A percentile compares a stretch with the other conserved stretches of the same genome.
These are phyloP conservation scores for Fusarium drepaniforme DNA, from an alignment of 2,329 filamentous ascomycete species.

Conservation along the genomic window DNA sequence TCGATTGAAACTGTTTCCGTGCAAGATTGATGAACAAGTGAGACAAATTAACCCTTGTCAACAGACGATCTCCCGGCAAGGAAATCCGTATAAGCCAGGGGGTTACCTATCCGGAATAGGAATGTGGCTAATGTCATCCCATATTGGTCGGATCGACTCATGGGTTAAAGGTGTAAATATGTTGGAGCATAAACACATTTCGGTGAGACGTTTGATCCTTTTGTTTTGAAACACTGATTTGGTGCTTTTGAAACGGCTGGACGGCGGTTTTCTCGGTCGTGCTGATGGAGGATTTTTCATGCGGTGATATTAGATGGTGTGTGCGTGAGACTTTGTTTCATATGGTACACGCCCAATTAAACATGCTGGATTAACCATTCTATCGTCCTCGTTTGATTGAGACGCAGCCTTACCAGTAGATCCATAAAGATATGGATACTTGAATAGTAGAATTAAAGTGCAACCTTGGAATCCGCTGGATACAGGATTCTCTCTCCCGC, in stretches of 20 bases:
- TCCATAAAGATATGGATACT: not conserved
- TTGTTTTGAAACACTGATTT: not conserved
- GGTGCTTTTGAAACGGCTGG: not conserved
- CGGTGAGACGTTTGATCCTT: constrained; percentile 6
- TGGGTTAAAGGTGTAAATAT: not conserved
- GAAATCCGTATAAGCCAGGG: not conserved
- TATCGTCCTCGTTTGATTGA: no score
- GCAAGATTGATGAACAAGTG: not conserved
- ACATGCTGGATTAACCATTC: not conserved
- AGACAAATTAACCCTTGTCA: not conserved
- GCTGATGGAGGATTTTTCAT: constrained; percentile 20
- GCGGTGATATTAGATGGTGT: constrained; percentile 1
- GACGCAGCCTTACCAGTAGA: not conserved
- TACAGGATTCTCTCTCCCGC: not conserved
- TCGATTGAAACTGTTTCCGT: not conserved
- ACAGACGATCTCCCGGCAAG: not conserved
- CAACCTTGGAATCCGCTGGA: not conserved
- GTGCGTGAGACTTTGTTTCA: constrained; percentile 8
- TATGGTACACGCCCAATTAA: not conserved
- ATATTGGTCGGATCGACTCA: not conserved
- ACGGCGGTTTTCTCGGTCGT: constrained; percentile 1
- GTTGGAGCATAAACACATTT: constrained; percentile 1
- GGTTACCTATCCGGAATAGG: not conserved
- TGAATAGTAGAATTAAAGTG: not conserved
- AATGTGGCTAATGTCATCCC: not conserved